Conservation (phyloP, 2,329 filamentous ascomycete genomes). For the Macrophomina pseudophaseolina region DNA sequence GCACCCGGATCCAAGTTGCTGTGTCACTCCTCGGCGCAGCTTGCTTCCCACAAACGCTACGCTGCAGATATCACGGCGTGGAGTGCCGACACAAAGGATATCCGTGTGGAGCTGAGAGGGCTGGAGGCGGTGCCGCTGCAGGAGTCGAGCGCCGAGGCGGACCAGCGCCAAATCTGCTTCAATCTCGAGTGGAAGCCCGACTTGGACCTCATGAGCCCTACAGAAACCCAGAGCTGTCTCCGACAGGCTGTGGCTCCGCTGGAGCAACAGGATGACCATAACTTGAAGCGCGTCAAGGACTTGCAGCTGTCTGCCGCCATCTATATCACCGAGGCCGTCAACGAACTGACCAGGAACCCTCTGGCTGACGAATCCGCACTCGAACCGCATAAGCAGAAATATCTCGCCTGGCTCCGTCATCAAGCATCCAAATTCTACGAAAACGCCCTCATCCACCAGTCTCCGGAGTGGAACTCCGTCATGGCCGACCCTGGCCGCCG, state of each 20-base stretch:
- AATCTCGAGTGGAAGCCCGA: constrained; percentile 16
- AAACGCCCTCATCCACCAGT: not conserved
- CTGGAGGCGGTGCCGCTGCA: constrained; percentile 12
- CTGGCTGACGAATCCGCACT: not conserved
- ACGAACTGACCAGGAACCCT: not conserved
- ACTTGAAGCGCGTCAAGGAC: constrained; percentile 7
- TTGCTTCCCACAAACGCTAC: not conserved
- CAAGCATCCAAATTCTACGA: not conserved
- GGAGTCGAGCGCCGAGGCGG: not conserved
- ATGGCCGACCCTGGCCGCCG: not conserved
- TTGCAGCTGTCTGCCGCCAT: not conserved
- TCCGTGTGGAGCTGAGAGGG: not conserved
- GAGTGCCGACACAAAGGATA: not conserved
- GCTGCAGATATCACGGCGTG: not conserved
- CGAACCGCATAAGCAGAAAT: not conserved
- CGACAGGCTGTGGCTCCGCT: not conserved
- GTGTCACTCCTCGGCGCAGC: not conserved
- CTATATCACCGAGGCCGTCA: not conserved
- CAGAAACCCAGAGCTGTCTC: not conserved
- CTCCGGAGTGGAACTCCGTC: not conserved
- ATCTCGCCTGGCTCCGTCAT: constrained; percentile 12
- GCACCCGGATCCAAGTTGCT: not conserved
- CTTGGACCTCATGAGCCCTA: not conserved
- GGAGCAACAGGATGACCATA: not conserved
- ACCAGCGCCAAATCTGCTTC: constrained; percentile 9